phyloP scores from a whole-genome alignment of 768 basidiomycete genomes.

The Russula olivacea region DNA sequence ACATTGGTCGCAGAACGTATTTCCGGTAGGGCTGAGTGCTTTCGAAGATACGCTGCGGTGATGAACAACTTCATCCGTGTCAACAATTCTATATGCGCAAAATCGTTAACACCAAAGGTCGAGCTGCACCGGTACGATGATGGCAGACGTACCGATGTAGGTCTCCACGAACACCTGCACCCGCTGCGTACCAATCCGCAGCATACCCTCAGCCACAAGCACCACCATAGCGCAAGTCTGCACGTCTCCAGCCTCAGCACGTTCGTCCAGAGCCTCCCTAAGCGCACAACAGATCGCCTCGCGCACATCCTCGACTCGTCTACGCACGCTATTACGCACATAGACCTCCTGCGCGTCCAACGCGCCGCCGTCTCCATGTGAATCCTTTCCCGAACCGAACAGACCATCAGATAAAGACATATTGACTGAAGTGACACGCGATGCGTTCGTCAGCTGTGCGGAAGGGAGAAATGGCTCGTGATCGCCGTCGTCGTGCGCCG shows the following conservation, averaged over 20 bases:
- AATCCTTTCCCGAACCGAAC: constrained; percentile 8
- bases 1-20: constrained; percentile 53
- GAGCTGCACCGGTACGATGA: background rate
- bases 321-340: constrained; percentile 6
- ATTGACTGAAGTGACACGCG: background rate
- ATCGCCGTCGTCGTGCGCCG: constrained; percentile 33
- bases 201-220: constrained; percentile 53
- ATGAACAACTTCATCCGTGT: constrained; percentile 55
- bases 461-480: constrained; percentile 18
- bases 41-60: constrained; percentile 71
- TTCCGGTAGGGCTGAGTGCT: constrained; percentile 47
- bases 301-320: constrained; percentile 15
- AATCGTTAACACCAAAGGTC: constrained; percentile 7
- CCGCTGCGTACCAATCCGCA: constrained; percentile 43
- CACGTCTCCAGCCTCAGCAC: constrained; percentile 55
- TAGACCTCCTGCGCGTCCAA: constrained; percentile 13
- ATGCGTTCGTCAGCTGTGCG: background rate
- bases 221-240: constrained; percentile 75
- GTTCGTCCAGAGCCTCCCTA: constrained; percentile 19
- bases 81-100: constrained; percentile 48
- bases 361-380: background rate
- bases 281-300: constrained; percentile 12
- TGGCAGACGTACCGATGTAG: constrained; percentile 55
- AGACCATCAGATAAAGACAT: constrained; percentile 20
- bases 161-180: constrained; percentile 54